Evolutionary conservation across 345 rosid species (phyloP).

Genomic region (Clarkia xantiana): DNA sequence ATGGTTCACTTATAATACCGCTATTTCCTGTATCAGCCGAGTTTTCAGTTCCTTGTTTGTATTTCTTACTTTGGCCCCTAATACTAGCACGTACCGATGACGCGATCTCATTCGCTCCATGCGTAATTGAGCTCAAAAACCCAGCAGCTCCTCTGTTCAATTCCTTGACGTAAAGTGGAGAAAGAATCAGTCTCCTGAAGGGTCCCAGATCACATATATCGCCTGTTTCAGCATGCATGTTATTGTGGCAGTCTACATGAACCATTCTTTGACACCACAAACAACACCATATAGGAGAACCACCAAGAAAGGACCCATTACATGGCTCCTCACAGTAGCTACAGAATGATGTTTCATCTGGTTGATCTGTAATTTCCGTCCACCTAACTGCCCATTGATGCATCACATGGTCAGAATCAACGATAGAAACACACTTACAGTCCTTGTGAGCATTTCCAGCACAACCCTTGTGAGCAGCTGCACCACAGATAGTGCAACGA

Average conservation of each 20-base stretch:
- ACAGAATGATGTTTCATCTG: constrained; percentile 64
- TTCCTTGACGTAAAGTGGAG: constrained; percentile 75
- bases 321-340: constrained; percentile 89
- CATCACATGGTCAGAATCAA: constrained; percentile 57
- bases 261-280: constrained; percentile 96
- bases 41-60: constrained; percentile 50
- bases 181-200: constrained; percentile 62
- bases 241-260: constrained; percentile 84
- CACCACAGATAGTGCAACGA: constrained; percentile 61
- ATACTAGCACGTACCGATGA: constrained; percentile 89
- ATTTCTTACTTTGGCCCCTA: constrained; percentile 74
- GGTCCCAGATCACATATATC: constrained; percentile 82
- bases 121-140: constrained; percentile 80
- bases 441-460: constrained; percentile 59
- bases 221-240: constrained; percentile 66
- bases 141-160: constrained; percentile 44
- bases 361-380: constrained; percentile 84
- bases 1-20: constrained; percentile 39
- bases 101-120: constrained; percentile 93
- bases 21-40: constrained; percentile 40
- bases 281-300: constrained; percentile 98
- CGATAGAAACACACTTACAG: constrained; percentile 79
- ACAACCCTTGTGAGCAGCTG: constrained; percentile 68
- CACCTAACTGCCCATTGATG: constrained; percentile 96
- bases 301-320: constrained; percentile 83